A percentile compares a stretch with the other conserved stretches of the same genome.
These are phyloP conservation scores for Pichia gijzeniarum DNA, from an alignment of 805 yeast genomes.

Conservation along the genomic window DNA sequence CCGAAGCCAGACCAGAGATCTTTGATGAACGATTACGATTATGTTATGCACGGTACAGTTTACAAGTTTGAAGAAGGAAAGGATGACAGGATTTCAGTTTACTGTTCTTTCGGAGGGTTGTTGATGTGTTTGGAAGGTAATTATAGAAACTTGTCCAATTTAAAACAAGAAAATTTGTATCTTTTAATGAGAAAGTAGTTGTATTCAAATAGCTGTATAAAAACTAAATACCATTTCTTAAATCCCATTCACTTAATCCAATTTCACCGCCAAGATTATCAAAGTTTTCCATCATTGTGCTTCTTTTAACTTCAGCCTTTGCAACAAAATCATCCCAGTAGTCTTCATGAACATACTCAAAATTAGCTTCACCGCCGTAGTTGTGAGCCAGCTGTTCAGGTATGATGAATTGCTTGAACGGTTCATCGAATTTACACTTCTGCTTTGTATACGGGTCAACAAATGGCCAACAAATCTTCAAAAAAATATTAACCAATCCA, in stretches of 20 bases:
- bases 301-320: slow-evolving; percentile 52
- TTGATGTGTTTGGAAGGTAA: slow-evolving; percentile 92
- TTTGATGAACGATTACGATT: slow-evolving; percentile 94
- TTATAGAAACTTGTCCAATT: slow-evolving; percentile 77
- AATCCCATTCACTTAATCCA: slow-evolving; percentile 78
- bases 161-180: slow-evolving; percentile 93
- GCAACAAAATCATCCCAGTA: slow-evolving; percentile 75
- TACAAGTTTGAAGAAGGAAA: slow-evolving; percentile 89
- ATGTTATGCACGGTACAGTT: slow-evolving; percentile 96
- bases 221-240: slow-evolving; percentile 42
- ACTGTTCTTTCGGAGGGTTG: slow-evolving; percentile 93
- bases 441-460: slow-evolving; percentile 94
- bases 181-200: slow-evolving; percentile 65
- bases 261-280: slow-evolving; percentile 61
- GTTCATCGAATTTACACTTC: slow-evolving; percentile 86
- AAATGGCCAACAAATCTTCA: slow-evolving; percentile 90
- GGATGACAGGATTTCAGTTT: slow-evolving; percentile 70
- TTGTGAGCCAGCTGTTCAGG: slow-evolving; percentile 68
- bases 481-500: slow-evolving; percentile 88
- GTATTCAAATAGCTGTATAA: background rate
- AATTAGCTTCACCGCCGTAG: slow-evolving; percentile 82
- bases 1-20: slow-evolving; percentile 80
- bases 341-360: slow-evolving; percentile 69
- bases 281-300: slow-evolving; percentile 58
- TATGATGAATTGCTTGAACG: slow-evolving; percentile 79